Evolutionary conservation across 2,329 filamentous ascomycete species (phyloP), one percentile per base, ranked within the genome.

Genomic region (Lachnellula willkommii): DNA sequence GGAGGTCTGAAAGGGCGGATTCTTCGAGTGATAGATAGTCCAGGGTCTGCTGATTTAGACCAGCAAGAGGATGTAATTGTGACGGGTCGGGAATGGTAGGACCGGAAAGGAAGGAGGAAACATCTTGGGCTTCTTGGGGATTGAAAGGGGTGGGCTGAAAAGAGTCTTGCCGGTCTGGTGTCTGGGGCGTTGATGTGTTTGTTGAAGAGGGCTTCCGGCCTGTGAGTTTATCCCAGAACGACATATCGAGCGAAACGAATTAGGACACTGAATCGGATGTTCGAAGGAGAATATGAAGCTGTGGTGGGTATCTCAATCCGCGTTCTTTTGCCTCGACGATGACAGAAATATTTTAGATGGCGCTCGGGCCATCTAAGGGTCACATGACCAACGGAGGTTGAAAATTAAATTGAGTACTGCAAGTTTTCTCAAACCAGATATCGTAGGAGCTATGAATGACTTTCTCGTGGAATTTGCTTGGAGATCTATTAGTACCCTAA

Each of bases 11-110:
- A 56, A 96, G 84, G 28, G 87, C 83, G 50, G 90, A 89, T 71
- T 99, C 95, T 75, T 99, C 94, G 69, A 99, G 86, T 26, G 88
- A 87, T 63, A 99, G 82, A 74, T 99, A 99, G 73, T 99, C 94
- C 68, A 99, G 85, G 0, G 89, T 89, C 67, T 96, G 90, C 76
- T 90, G 86, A 77, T 96, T 91, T 60, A 99, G 78, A 64, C 94
- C 94, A 53, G 94, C 91, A 55, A 99, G 85, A 47, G 95, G 94
- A 73, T 99, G 94, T 67, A 99, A 80, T 72, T 88, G 82, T 61
- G 91, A 85, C 9, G 93, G 90, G 74, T 99, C 94, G 72, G 91
- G 84, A 66, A 94, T 87, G 54, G 85, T 74, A 57, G 88, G 85
- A 67, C 79, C 82, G 68, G 84, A 85, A 57, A 97, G 83, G 75